Evolutionary conservation across 2,329 filamentous ascomycete species (phyloP).

Genomic region (Fusarium albosuccineum): DNA sequence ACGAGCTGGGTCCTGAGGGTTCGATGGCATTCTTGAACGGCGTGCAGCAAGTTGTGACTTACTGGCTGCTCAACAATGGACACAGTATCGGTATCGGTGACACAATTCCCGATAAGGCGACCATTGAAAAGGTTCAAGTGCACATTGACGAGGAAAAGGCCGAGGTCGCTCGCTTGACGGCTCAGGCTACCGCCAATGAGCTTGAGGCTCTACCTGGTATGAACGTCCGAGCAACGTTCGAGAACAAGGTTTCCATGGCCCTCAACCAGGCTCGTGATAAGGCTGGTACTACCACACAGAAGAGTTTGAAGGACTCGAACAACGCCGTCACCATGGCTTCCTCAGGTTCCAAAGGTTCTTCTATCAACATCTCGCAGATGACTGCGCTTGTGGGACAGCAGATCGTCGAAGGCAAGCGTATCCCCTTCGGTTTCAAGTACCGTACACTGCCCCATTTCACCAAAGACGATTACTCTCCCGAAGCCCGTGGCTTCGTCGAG

Average conservation of each 20-base stretch:
- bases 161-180: conserved; percentile 81
- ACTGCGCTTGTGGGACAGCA: conserved; percentile 97
- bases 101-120: conserved; percentile 89
- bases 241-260: conserved; percentile 94
- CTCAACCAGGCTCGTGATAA: conserved; percentile 96
- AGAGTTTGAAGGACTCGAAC: conserved; percentile 94
- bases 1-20: conserved; percentile 87
- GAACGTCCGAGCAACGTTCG: conserved; percentile 98
- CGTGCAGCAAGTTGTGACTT: conserved; percentile 92
- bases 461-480: conserved; percentile 98
- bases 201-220: conserved; percentile 97
- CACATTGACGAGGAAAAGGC: conserved; percentile 86
- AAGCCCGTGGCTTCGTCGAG: conserved; percentile 97
- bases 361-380: conserved; percentile 99
- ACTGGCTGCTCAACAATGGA: conserved; percentile 96
- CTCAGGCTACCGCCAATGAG: conserved; percentile 83
- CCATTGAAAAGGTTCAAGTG: conserved; percentile 85
- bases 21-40: conserved; percentile 97
- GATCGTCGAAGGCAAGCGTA: conserved; percentile 97
- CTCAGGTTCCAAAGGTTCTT: conserved; percentile 97
- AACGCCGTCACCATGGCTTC: conserved; percentile 97
- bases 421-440: conserved; percentile 99
- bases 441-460: conserved; percentile 97
- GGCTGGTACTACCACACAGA: conserved; percentile 91
- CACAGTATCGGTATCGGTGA: conserved; percentile 99